Conservation (phyloP, 2,329 filamentous ascomycete genomes). For the Paramyrothecium roridum region DNA sequence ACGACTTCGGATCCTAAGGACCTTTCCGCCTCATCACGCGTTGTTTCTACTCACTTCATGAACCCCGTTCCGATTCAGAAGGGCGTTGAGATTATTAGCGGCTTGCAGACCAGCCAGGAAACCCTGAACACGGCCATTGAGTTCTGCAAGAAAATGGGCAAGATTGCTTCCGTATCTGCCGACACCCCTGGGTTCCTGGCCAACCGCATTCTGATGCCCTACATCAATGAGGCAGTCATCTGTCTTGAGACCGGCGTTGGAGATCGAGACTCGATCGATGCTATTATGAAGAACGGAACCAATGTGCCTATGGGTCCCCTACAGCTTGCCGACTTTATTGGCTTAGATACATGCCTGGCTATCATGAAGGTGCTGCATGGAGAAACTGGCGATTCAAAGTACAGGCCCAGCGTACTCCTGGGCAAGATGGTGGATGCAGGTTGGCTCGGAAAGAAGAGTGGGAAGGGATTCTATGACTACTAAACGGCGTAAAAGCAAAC, state of each 20-base stretch:
- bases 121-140: conserved; percentile 80
- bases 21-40: conserved; percentile 76
- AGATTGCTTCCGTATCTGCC: conserved; percentile 81
- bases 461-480: conserved; percentile 94
- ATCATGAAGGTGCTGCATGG: conserved; percentile 95
- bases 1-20: conserved; percentile 77
- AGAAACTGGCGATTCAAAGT: conserved; percentile 94
- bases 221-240: conserved; percentile 97
- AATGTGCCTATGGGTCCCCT: conserved; percentile 98
- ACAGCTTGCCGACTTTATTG: conserved; percentile 93
- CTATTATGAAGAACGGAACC: conserved; percentile 98
- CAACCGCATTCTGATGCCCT: conserved; percentile 97
- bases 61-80: conserved; percentile 97
- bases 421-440: conserved; percentile 97
- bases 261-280: conserved; percentile 85
- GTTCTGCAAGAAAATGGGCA: conserved; percentile 91
- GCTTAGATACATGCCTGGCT: conserved; percentile 89
- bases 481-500: conserved; percentile 26
- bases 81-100: conserved; percentile 95
- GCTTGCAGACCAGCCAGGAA: conserved; percentile 80
- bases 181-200: conserved; percentile 94
- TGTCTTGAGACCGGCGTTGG: conserved; percentile 94
- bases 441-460: conserved; percentile 96
- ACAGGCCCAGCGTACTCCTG: conserved; percentile 82
- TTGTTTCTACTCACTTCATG: conserved; percentile 98